Percentiles rank a stretch among this genome's conserved stretches.
These are phyloP conservation scores for Daphne laureola DNA, from an alignment of 441 rosid species.

Conservation along the genomic window DNA sequence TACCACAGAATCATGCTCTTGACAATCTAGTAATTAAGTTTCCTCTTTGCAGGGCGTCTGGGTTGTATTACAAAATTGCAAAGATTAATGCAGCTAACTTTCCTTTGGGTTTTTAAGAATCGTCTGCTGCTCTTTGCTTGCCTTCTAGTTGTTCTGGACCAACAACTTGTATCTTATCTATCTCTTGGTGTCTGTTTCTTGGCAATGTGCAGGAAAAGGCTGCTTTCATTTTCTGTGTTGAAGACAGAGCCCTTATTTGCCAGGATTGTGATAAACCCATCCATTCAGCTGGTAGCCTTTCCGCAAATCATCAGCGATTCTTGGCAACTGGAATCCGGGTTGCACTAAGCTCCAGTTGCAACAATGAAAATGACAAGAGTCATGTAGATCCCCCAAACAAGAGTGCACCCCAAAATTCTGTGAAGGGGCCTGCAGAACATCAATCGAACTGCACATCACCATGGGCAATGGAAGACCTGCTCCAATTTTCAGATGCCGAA, in stretches of 20 bases:
- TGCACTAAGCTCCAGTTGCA: constrained; percentile 60
- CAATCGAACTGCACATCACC: constrained; percentile 28
- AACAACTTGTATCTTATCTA: not conserved
- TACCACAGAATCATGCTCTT: too few relatives aligned
- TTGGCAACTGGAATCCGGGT: constrained; percentile 78
- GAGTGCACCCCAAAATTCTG: constrained; percentile 29
- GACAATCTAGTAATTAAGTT: too few relatives aligned
- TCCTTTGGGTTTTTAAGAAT: too few relatives aligned
- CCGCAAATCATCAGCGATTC: constrained; percentile 69
- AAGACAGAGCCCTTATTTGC: constrained; percentile 82
- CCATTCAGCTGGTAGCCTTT: constrained; percentile 48
- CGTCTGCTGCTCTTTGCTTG: too few relatives aligned
- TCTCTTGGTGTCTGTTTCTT: not conserved
- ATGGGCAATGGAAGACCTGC: constrained; percentile 72
- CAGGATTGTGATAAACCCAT: constrained; percentile 55
- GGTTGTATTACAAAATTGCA: not conserved
- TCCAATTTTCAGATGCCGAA: constrained; percentile 58
- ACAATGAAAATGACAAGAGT: constrained; percentile 35
- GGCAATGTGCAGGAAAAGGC: constrained; percentile 49
- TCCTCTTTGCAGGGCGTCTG: not conserved
- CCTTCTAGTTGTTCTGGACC: not conserved
- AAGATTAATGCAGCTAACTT: not conserved
- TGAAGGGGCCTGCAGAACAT: constrained; percentile 36
- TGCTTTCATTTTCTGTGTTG: constrained; percentile 84
- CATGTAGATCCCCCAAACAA: constrained; percentile 63